Conservation (phyloP, 106 monocot species). For the Hemerocallis citrina region DNA sequence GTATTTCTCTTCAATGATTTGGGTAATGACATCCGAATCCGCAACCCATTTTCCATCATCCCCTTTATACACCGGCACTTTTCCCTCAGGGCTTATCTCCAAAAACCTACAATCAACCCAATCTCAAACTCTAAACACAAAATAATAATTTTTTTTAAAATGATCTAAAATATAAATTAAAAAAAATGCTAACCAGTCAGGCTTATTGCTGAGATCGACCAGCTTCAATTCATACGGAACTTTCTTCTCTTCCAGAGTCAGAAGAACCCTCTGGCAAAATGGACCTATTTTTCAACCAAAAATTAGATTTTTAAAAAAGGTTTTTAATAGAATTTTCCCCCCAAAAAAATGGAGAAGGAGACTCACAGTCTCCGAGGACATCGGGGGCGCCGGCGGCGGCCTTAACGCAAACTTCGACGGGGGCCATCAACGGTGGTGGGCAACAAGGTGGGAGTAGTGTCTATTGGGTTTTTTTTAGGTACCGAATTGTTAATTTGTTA, state of each 20-base stretch:
- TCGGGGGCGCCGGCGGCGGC: constrained; percentile 29
- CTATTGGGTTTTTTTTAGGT: too few relatives aligned
- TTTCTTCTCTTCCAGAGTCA: constrained; percentile 80
- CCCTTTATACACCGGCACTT: constrained; percentile 64
- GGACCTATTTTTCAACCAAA: constrained; percentile 48
- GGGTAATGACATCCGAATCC: constrained; percentile 78
- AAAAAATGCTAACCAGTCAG: constrained; percentile 65
- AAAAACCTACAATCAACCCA: too few relatives aligned
- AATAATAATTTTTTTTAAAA: too few relatives aligned
- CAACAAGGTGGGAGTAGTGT: neutral
- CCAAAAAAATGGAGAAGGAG: too few relatives aligned
- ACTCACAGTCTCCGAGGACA: constrained; percentile 45
- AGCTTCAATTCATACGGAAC: constrained; percentile 67
- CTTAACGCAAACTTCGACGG: constrained; percentile 45
- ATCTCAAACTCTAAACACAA: neutral
- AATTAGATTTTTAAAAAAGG: neutral
- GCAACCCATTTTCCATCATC: constrained; percentile 53
- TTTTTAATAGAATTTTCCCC: too few relatives aligned
- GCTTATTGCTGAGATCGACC: constrained; percentile 61
- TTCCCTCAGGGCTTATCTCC: constrained; percentile 66
- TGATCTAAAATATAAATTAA: too few relatives aligned
- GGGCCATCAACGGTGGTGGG: constrained; percentile 12
- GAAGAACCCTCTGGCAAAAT: constrained; percentile 70
- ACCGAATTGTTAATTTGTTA: too few relatives aligned
- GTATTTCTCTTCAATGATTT: constrained; percentile 74